Base-by-base conservation (phyloP, 2,329 filamentous ascomycete genomes). In the Microthyrium microscopicum region DNA sequence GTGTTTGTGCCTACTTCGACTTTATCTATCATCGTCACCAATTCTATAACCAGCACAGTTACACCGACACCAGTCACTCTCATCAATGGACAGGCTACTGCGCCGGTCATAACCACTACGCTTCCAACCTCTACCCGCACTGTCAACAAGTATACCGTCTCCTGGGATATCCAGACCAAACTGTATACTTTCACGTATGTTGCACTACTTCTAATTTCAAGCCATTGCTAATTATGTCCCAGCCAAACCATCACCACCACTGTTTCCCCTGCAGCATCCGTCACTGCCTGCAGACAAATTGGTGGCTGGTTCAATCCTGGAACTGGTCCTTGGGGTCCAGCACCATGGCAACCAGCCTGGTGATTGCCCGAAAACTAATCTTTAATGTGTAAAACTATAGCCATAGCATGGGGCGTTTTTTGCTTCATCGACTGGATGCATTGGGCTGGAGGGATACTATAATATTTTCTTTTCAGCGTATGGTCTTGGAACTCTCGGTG, bases 21-120 rank as follows among this genome's bases (percentile, higher is more conserved):
- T 4, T 16, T 41, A 5, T 39, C 38, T 6, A 31, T 28, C 29
- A 35, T 35, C 29, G 27, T 31, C 15, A 40, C 39, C 5, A 36
- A 30, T 5, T 37, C 29, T 2, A 39, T 34, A 15, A 43, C 39
- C 17, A 29, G 20, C 2, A 50, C 44, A 8, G 28, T 39, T 15
- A 46, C 45, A 2, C 47, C 49, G 4, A 28, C 43, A 4, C 39
- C 46, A 2, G 36, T 48, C 20, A 46, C 42, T 15, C 40, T 51
- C 2, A 13, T 44, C 13, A 37, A 17, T 7, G 47, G 47, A 29
- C 38, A 38, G 31, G 41, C 41, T 2, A 42, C 38, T 15, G 34
- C 40, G 3, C 25, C 41, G 2, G 27, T 29, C 7, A 37, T 42
- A n/a, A 51, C 47, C 3, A 31, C 46, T 16, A 51, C 48, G 3